Conservation (phyloP, 257 asterid genomes). For the Solanum sparsipilum region DNA sequence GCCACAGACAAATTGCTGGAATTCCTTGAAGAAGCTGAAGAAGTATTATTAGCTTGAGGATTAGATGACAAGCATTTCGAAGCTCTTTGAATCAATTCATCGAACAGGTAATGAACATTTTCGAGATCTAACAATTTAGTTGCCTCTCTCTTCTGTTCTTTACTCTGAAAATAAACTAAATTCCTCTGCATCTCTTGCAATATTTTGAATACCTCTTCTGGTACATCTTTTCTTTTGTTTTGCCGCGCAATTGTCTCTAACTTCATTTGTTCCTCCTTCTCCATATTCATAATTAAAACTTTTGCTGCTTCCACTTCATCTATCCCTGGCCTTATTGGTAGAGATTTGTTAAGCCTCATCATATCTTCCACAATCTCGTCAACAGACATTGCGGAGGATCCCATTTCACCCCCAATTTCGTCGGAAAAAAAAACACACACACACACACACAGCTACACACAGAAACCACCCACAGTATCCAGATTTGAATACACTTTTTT, state of each 20-base stretch:
- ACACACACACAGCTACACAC: neutral
- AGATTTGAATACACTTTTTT: neutral
- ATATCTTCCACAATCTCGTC: conserved; percentile 3
- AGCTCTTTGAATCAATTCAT: conserved; percentile 8
- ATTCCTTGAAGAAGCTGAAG: conserved; percentile 2
- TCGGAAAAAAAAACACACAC: no score
- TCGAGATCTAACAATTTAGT: conserved; percentile 1
- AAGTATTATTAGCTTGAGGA: neutral
- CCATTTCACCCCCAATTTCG: neutral
- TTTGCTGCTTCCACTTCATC: conserved; percentile 9
- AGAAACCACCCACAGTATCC: neutral
- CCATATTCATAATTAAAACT: neutral
- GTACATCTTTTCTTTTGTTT: conserved; percentile 1
- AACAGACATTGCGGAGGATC: neutral
- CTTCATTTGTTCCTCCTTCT: conserved; percentile 1
- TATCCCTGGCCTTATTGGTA: neutral
- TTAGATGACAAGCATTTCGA: neutral
- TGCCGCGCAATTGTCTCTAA: neutral
- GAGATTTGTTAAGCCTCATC: neutral
- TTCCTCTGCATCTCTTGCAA: conserved; percentile 5
- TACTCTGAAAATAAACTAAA: neutral
- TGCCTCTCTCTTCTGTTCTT: conserved; percentile 1
- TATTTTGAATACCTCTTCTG: conserved; percentile 4
- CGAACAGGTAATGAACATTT: neutral
- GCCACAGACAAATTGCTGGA: conserved; percentile 11